Evolutionary conservation across 225 moss, liverwort and hornwort genomes (phyloP).

Genomic region (Sphagnum tenellum): DNA sequence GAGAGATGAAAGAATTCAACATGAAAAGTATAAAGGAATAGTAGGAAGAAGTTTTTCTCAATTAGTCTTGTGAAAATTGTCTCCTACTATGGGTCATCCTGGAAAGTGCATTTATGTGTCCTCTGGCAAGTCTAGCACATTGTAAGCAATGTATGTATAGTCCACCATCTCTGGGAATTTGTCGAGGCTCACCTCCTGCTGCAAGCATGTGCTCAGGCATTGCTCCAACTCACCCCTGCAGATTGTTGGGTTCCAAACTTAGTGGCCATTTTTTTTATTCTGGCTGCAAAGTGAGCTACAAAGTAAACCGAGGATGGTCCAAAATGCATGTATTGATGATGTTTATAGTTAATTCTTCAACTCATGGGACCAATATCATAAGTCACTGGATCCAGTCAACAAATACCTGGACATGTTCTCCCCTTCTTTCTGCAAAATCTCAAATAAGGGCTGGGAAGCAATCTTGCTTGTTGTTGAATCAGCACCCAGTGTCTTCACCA

Average conservation of each 20-base stretch:
- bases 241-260: too few species aligned
- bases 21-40: too few species aligned
- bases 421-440: background rate
- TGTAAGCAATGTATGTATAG: too few species aligned
- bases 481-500: background rate
- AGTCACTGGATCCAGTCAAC: background rate
- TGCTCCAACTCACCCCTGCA: constrained; percentile 1
- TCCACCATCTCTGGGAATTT: too few species aligned
- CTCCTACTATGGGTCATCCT: too few species aligned
- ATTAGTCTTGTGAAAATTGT: too few species aligned
- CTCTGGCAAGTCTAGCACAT: too few species aligned
- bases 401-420: background rate
- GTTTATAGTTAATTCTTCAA: background rate
- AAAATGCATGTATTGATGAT: background rate
- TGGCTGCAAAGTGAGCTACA: background rate
- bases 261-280: too few species aligned
- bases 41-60: too few species aligned
- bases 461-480: background rate
- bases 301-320: background rate
- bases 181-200: too few species aligned
- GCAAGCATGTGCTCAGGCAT: background rate
- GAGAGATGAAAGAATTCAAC: too few species aligned
- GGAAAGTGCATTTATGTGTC: too few species aligned
- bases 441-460: background rate
- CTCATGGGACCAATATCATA: background rate